Percentiles rank a stretch among this genome's conserved stretches.
phyloP scores from a whole-genome alignment of 2,329 filamentous ascomycete species.

The Paradendryphiella salina region DNA sequence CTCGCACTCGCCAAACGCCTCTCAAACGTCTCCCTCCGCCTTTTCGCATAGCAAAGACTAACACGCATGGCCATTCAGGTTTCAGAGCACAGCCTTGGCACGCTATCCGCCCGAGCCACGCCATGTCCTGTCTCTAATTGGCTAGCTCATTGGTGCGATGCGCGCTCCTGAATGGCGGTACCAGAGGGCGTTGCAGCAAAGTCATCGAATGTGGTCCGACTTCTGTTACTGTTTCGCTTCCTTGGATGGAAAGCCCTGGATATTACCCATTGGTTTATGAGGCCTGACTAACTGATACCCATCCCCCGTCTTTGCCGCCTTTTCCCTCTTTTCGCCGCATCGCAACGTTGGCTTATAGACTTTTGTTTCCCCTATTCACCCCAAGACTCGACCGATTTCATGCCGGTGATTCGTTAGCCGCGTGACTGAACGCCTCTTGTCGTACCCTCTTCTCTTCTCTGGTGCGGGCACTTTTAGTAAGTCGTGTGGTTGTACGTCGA shows the following conservation, averaged over 20 bases:
- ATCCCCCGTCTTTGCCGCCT: slow-evolving; percentile 14
- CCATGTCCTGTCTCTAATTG: slow-evolving; percentile 29
- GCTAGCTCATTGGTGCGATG: slow-evolving; percentile 37
- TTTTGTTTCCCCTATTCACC: slow-evolving; percentile 42
- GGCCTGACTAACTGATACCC: slow-evolving; percentile 22
- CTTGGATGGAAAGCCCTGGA: slow-evolving; percentile 18
- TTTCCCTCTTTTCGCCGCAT: slow-evolving; percentile 16
- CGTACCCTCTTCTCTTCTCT: slow-evolving; percentile 40
- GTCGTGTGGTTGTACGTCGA: slow-evolving; percentile 13
- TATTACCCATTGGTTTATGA: slow-evolving; percentile 3
- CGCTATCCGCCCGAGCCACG: slow-evolving; percentile 20
- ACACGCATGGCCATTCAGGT: slow-evolving; percentile 33
- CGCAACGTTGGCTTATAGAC: slow-evolving; percentile 43
- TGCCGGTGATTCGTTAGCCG: slow-evolving; percentile 48
- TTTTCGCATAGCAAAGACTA: slow-evolving; percentile 25
- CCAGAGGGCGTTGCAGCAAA: slow-evolving; percentile 40
- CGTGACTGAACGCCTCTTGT: slow-evolving; percentile 31
- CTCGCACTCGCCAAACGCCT: slow-evolving; percentile 27
- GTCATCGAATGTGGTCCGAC: slow-evolving; percentile 40
- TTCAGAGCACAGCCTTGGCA: slow-evolving; percentile 31
- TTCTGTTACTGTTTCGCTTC: slow-evolving; percentile 38
- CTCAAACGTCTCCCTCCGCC: slow-evolving; percentile 34
- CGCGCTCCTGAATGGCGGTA: slow-evolving; percentile 31
- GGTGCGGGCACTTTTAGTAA: slow-evolving; percentile 48
- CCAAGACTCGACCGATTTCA: slow-evolving; percentile 40